phyloP scores from a whole-genome alignment of 148 eudicot species.

The Persicaria maculosa region DNA sequence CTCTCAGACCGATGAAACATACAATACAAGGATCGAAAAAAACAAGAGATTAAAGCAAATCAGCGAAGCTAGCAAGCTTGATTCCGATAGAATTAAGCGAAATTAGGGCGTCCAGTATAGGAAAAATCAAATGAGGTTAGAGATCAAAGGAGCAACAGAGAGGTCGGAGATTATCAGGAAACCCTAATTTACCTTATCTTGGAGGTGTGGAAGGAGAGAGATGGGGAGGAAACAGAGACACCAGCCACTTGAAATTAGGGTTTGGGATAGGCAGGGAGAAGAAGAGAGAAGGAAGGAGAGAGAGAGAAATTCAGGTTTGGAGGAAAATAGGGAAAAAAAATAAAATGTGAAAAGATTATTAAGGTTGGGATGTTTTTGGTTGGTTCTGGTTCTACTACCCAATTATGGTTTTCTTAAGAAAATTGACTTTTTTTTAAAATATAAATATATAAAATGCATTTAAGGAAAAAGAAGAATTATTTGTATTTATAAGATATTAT shows the following conservation, averaged over 20 bases:
- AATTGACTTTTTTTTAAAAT: too few species aligned
- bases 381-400: not conserved
- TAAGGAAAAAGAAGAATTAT: too few species aligned
- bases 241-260: slow-evolving; percentile 46
- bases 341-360: not conserved
- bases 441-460: too few species aligned
- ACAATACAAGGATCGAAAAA: not conserved
- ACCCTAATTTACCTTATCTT: not conserved
- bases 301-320: slow-evolving; percentile 17
- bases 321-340: slow-evolving; percentile 9
- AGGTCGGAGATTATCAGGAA: not conserved
- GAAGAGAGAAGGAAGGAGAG: slow-evolving; percentile 22
- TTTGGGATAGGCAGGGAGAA: slow-evolving; percentile 29
- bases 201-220: not conserved
- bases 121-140: not conserved
- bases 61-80: slow-evolving; percentile 1
- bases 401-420: too few species aligned
- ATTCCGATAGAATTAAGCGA: not conserved
- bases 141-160: not conserved
- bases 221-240: slow-evolving; percentile 3
- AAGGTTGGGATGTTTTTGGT: slow-evolving; percentile 10
- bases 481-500: too few species aligned
- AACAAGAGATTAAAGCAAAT: not conserved
- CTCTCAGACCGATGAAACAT: not conserved
- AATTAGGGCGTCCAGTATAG: slow-evolving; percentile 3